Percentiles rank a stretch among this genome's conserved stretches.
phyloP scores from a whole-genome alignment of 2,329 filamentous ascomycete genomes.

The Penicillium sp. region DNA sequence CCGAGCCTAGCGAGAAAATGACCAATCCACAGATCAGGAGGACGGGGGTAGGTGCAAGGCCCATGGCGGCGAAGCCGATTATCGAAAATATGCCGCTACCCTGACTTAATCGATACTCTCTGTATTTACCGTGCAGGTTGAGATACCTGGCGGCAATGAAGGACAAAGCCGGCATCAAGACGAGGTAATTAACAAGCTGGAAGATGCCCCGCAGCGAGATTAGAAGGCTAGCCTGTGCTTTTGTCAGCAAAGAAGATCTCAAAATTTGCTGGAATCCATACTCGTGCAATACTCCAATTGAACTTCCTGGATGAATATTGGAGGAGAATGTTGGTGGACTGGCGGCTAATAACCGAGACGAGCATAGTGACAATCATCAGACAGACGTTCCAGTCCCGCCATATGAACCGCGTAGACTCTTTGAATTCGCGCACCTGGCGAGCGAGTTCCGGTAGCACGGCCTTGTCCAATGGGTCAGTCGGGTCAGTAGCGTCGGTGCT shows the following conservation, averaged over 20 bases:
- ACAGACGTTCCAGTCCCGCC: conserved; percentile 20
- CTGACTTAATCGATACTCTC: conserved; percentile 25
- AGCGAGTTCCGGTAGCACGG: conserved; percentile 7
- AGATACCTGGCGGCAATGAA: conserved; percentile 16
- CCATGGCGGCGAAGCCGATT: conserved; percentile 21
- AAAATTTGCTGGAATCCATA: conserved; percentile 8
- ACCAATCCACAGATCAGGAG: conserved; percentile 23
- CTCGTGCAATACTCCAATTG: conserved; percentile 28
- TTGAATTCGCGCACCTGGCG: conserved; percentile 19
- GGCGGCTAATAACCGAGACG: conserved; percentile 22
- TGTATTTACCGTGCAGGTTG: conserved; percentile 18
- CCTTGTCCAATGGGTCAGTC: conserved; percentile 6
- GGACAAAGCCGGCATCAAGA: conserved; percentile 24
- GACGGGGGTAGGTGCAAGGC: conserved; percentile 15
- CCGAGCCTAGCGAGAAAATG: conserved; percentile 25
- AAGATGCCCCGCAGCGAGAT: conserved; percentile 28
- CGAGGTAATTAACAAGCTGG: conserved; percentile 19
- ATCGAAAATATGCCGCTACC: conserved; percentile 17
- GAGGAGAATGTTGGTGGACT: conserved; percentile 25
- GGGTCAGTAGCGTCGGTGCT: not conserved
- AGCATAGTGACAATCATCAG: conserved; percentile 24
- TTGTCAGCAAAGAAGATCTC: conserved; percentile 5
- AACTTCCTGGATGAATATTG: conserved; percentile 33
- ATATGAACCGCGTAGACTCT: conserved; percentile 25
- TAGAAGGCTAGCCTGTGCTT: conserved; percentile 26